Conservation (phyloP, 2,329 filamentous ascomycete species). For the Cordyceps tenuipes region DNA sequence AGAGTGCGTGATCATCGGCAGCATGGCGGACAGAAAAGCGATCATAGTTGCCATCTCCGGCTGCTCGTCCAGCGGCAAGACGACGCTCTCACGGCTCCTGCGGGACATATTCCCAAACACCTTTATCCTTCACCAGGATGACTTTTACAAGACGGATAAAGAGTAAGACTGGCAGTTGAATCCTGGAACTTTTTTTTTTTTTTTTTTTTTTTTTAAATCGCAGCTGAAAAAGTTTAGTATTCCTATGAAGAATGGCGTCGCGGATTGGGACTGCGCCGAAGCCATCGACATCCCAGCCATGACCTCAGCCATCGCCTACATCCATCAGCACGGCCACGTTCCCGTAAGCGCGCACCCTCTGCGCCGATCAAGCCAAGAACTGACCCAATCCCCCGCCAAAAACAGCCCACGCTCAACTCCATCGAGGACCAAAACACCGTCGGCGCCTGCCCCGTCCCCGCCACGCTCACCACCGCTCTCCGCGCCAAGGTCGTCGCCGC, state of each 20-base stretch:
- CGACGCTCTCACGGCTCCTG: slow-evolving; percentile 78
- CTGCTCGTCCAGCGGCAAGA: slow-evolving; percentile 89
- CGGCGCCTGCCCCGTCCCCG: slow-evolving; percentile 44
- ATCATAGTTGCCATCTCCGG: slow-evolving; percentile 78
- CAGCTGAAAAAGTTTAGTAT: too few species aligned
- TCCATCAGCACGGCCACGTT: slow-evolving; percentile 58
- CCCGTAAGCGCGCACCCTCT: slow-evolving; percentile 47
- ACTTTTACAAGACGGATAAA: slow-evolving; percentile 81
- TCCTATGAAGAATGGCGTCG: slow-evolving; percentile 50
- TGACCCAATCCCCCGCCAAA: background rate
- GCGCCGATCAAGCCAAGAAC: background rate
- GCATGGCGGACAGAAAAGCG: slow-evolving; percentile 34
- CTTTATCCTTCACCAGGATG: slow-evolving; percentile 89
- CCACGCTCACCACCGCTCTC: slow-evolving; percentile 36
- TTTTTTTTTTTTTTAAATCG: too few species aligned
- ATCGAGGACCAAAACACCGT: slow-evolving; percentile 55
- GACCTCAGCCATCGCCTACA: slow-evolving; percentile 57
- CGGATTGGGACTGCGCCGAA: slow-evolving; percentile 88
- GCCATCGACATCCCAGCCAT: slow-evolving; percentile 67
- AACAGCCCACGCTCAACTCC: slow-evolving; percentile 24
- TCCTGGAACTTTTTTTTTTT: too few species aligned
- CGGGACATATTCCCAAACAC: slow-evolving; percentile 69
- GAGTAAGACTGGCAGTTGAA: slow-evolving; percentile 38
- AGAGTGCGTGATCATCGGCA: too few species aligned
- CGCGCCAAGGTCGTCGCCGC: slow-evolving; percentile 40